These are phyloP conservation scores for Nepenthes mirabilis DNA, from an alignment of 148 eudicot genomes.

Conservation along the genomic window DNA sequence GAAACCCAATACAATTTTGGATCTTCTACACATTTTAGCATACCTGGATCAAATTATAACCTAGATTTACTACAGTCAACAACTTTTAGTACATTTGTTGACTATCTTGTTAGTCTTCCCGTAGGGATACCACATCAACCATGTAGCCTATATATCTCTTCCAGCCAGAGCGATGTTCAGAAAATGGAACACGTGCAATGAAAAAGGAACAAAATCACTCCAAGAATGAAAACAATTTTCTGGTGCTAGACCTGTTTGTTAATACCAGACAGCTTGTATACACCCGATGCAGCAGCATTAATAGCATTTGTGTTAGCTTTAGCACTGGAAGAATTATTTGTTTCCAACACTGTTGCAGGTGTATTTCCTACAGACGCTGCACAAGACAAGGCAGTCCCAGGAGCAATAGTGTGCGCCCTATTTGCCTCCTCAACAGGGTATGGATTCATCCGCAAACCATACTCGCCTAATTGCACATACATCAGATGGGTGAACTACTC, in stretches of 20 bases:
- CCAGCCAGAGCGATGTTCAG: not conserved
- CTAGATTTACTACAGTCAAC: too few relatives aligned
- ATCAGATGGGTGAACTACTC: constrained; percentile 6
- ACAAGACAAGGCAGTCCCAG: constrained; percentile 22
- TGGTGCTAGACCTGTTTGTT: constrained; percentile 16
- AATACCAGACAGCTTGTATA: constrained; percentile 13
- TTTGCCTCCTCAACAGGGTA: constrained; percentile 12
- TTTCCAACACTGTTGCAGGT: constrained; percentile 11
- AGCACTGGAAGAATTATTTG: constrained; percentile 18
- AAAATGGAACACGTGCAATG: not conserved
- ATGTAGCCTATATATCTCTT: not conserved
- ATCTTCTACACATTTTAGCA: too few relatives aligned
- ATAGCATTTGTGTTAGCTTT: constrained; percentile 11
- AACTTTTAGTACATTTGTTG: too few relatives aligned
- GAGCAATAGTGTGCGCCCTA: constrained; percentile 13
- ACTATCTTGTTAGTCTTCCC: too few relatives aligned
- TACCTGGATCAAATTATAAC: too few relatives aligned
- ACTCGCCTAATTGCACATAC: constrained; percentile 18
- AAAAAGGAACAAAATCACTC: not conserved
- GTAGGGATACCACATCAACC: too few relatives aligned
- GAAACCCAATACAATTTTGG: not conserved
- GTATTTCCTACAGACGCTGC: constrained; percentile 6
- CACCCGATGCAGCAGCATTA: constrained; percentile 9
- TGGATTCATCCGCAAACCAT: constrained; percentile 12
- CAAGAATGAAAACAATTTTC: not conserved